Evolutionary conservation across 2,329 filamentous ascomycete genomes (phyloP).

Genomic region (Pseudocercospora eumusae): DNA sequence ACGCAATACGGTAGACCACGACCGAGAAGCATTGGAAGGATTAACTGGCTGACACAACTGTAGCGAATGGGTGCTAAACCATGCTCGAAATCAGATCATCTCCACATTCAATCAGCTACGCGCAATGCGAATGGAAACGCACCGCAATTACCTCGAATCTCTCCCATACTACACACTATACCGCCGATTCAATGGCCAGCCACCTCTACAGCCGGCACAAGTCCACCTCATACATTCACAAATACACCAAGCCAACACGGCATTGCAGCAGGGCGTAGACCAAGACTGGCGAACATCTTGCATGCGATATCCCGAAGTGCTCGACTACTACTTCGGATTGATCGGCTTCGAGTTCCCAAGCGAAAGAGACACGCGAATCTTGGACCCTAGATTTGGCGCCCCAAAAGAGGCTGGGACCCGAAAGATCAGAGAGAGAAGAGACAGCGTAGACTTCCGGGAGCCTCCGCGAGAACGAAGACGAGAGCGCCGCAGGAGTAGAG

Average conservation of each 20-base stretch:
- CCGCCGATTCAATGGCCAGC: conserved; percentile 48
- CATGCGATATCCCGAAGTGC: conserved; percentile 75
- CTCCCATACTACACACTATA: conserved; percentile 51
- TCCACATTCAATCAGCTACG: conserved; percentile 47
- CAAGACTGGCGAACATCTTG: conserved; percentile 77
- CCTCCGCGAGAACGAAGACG: conserved; percentile 26
- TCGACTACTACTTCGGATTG: conserved; percentile 76
- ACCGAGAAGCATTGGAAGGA: too few relatives aligned
- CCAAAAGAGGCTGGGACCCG: conserved; percentile 35
- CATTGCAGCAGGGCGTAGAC: conserved; percentile 72
- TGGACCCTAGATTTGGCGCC: conserved; percentile 39
- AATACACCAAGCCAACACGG: conserved; percentile 64
- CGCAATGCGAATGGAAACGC: conserved; percentile 44
- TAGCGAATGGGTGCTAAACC: conserved; percentile 51
- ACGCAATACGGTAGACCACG: conserved; percentile 34
- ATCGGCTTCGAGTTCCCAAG: conserved; percentile 66
- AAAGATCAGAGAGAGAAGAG: conserved; percentile 39
- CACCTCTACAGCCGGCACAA: conserved; percentile 46
- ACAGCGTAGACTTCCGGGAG: conserved; percentile 27
- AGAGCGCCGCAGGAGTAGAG: conserved; percentile 28
- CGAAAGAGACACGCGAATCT: conserved; percentile 49
- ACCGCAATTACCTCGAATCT: conserved; percentile 47
- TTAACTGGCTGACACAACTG: conserved; percentile 9
- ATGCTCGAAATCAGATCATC: conserved; percentile 49
- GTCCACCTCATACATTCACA: conserved; percentile 51